Conservation (phyloP, 2,329 filamentous ascomycete species). For the Sclerotiophoma versabilis region DNA sequence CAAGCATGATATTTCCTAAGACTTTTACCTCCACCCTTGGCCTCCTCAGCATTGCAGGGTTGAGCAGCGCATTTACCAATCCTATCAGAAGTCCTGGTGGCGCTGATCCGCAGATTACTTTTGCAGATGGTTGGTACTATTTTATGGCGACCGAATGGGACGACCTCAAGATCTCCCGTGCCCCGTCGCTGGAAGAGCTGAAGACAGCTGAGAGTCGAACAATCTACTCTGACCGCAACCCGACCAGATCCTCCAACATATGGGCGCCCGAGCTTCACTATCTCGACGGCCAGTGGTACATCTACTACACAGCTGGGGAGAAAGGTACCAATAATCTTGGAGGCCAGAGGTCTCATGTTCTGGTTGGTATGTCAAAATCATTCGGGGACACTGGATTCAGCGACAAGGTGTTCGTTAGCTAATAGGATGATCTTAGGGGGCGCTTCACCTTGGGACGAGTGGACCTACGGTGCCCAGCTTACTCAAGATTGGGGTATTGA, state of each 20-base stretch:
- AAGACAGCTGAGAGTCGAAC: slow-evolving; percentile 61
- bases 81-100: no score
- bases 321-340: slow-evolving; percentile 54
- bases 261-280: slow-evolving; percentile 66
- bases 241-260: slow-evolving; percentile 56
- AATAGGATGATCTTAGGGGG: no score
- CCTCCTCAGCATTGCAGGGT: no score
- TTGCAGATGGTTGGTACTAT: slow-evolving; percentile 63
- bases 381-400: no score
- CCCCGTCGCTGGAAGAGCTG: slow-evolving; percentile 62
- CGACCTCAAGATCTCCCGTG: slow-evolving; percentile 61
- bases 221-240: slow-evolving; percentile 59
- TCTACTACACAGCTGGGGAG: slow-evolving; percentile 65
- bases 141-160: slow-evolving; percentile 64
- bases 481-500: slow-evolving; percentile 57
- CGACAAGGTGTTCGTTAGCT: no score
- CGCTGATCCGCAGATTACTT: slow-evolving; percentile 59
- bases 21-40: no score
- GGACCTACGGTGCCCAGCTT: slow-evolving; percentile 58
- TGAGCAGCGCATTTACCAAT: no score
- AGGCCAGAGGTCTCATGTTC: slow-evolving; percentile 61
- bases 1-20: no score
- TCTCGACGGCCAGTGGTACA: slow-evolving; percentile 58
- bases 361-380: slow-evolving; percentile 51
- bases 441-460: slow-evolving; percentile 60